Evolutionary conservation across 164 flowering plant genomes (phyloP).

Genomic region (Stephania cephalantha): DNA sequence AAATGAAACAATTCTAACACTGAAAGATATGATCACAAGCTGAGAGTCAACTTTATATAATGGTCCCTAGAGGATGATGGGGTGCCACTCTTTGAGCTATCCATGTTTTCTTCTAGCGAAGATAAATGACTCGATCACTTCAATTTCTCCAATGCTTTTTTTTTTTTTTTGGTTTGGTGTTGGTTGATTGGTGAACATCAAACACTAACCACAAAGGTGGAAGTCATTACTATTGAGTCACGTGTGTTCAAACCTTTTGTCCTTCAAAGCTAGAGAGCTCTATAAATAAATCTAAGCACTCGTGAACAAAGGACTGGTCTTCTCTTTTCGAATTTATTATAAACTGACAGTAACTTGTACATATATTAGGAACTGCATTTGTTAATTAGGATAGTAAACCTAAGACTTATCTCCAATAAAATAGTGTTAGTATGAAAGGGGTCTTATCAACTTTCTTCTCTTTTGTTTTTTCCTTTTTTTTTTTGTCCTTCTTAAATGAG

Average conservation of each 20-base stretch:
- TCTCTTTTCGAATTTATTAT: neutral
- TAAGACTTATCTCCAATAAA: neutral
- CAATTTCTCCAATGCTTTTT: neutral
- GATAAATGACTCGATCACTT: neutral
- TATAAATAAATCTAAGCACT: neutral
- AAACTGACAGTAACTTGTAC: neutral
- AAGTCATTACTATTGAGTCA: neutral
- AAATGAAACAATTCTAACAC: neutral
- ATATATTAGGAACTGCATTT: neutral
- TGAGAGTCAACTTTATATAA: neutral
- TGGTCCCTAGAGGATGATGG: neutral
- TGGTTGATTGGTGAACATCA: neutral
- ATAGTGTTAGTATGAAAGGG: neutral
- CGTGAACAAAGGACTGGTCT: neutral
- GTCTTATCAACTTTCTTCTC: no score
- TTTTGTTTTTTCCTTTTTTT: no score
- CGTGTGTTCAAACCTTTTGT: constrained; percentile 1
- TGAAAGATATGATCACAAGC: neutral
- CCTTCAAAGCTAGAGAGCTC: neutral
- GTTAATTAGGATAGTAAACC: neutral
- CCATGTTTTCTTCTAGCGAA: neutral
- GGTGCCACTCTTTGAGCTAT: neutral
- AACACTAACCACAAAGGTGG: neutral
- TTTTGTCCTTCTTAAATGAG: no score
- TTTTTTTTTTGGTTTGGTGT: neutral